Conservation (phyloP, 1,284 basidiomycete species). For the Apiotrichum gamsii region DNA sequence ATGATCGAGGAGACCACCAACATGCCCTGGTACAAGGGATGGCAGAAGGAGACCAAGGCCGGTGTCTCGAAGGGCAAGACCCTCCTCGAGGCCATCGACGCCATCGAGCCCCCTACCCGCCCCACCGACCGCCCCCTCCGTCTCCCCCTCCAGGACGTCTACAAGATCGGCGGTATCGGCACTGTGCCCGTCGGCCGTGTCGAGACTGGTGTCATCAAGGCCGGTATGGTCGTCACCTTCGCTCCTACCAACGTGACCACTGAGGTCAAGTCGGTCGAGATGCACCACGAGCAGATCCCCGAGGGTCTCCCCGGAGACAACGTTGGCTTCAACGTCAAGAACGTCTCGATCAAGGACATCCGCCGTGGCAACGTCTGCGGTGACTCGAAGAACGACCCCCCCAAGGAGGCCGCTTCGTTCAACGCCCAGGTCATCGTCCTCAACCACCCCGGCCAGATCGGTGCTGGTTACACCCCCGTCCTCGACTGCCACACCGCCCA, state of each 20-base stretch:
- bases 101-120: slow-evolving; percentile 94
- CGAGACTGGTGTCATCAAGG: slow-evolving; percentile 99
- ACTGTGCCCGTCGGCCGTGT: slow-evolving; percentile 99
- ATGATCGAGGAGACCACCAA: slow-evolving; percentile 97
- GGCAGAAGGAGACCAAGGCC: slow-evolving; percentile 90
- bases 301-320: slow-evolving; percentile 98
- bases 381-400: slow-evolving; percentile 99
- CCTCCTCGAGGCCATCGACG: slow-evolving; percentile 98
- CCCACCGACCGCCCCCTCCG: slow-evolving; percentile 99
- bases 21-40: slow-evolving; percentile 99
- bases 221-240: slow-evolving; percentile 97
- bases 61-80: slow-evolving; percentile 96
- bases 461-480: slow-evolving; percentile 75
- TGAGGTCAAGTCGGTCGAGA: slow-evolving; percentile 81
- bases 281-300: slow-evolving; percentile 99
- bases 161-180: slow-evolving; percentile 99
- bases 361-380: slow-evolving; percentile 98
- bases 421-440: slow-evolving; percentile 99
- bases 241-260: slow-evolving; percentile 85
- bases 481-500: slow-evolving; percentile 99
- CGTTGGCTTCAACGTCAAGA: slow-evolving; percentile 68
- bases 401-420: slow-evolving; percentile 99
- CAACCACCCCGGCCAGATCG: slow-evolving; percentile 99
- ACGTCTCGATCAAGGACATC: slow-evolving; percentile 99
- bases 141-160: slow-evolving; percentile 99